phyloP scores from a whole-genome alignment of 345 rosid species.

The Eucalyptus grandis region DNA sequence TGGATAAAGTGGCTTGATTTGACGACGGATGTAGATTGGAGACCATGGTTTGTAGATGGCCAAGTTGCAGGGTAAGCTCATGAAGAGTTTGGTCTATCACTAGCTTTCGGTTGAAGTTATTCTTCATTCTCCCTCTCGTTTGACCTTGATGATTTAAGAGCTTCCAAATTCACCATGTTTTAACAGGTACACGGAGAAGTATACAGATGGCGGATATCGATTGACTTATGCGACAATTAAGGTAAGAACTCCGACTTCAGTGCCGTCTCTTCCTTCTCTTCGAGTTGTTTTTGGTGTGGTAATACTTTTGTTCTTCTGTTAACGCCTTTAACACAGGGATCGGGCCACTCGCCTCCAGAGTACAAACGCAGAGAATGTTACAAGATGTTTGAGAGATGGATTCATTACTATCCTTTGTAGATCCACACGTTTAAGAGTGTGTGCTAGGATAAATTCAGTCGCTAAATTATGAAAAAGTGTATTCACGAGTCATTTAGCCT shows the following conservation, averaged over 20 bases:
- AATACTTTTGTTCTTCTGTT: not conserved
- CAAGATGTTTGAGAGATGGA: slow-evolving; percentile 17
- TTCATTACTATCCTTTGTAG: slow-evolving; percentile 18
- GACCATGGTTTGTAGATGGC: slow-evolving; percentile 17
- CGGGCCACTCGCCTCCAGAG: slow-evolving; percentile 17
- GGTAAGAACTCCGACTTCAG: not conserved
- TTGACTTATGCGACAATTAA: slow-evolving; percentile 6
- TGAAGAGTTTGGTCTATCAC: not conserved
- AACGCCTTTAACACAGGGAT: not conserved
- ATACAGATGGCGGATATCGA: not conserved
- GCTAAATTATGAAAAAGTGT: not conserved
- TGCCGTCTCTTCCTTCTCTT: not conserved
- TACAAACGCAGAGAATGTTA: slow-evolving; percentile 8
- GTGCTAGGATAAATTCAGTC: not conserved
- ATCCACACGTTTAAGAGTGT: not conserved
- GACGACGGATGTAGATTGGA: slow-evolving; percentile 1
- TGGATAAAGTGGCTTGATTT: slow-evolving; percentile 19
- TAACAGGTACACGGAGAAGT: slow-evolving; percentile 2
- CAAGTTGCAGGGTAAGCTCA: slow-evolving; percentile 23
- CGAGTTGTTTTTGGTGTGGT: not conserved
- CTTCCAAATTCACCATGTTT: not conserved
- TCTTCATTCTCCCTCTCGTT: not conserved
- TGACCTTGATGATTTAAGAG: not conserved
- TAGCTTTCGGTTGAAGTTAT: not conserved
- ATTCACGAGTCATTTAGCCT: not conserved